A percentile compares a stretch with the other conserved stretches of the same genome.
These are phyloP conservation scores for Phalaenopsis aphrodite DNA, from an alignment of 106 monocot species.

Conservation along the genomic window DNA sequence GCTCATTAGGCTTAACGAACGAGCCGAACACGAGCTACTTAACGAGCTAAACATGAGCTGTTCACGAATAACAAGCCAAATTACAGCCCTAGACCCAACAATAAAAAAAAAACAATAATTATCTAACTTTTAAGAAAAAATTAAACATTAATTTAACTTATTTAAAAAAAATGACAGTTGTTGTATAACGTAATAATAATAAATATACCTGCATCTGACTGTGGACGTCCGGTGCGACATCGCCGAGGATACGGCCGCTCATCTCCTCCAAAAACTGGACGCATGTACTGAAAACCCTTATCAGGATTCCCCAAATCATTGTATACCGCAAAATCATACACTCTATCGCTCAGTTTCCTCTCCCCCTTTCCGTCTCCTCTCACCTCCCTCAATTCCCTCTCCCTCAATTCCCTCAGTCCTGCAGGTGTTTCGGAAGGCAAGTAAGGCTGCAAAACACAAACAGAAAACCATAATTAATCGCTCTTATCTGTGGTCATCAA, in stretches of 20 bases:
- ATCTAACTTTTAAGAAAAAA: neutral
- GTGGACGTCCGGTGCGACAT: slow-evolving; percentile 49
- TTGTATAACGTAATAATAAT: neutral
- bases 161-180: neutral
- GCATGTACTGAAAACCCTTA: slow-evolving; percentile 26
- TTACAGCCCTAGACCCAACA: no score
- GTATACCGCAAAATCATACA: slow-evolving; percentile 61
- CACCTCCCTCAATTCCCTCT: slow-evolving; percentile 57
- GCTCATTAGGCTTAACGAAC: no score
- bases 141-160: neutral
- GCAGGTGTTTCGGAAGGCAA: slow-evolving; percentile 78
- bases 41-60: no score
- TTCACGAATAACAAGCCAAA: no score
- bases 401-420: slow-evolving; percentile 50
- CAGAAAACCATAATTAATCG: neutral
- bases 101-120: no score
- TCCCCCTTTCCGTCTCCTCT: slow-evolving; percentile 68
- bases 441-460: slow-evolving; percentile 47
- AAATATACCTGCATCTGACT: slow-evolving; percentile 31
- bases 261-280: slow-evolving; percentile 55
- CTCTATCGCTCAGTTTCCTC: slow-evolving; percentile 40
- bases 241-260: slow-evolving; percentile 57
- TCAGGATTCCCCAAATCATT: slow-evolving; percentile 79
- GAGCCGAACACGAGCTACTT: no score
- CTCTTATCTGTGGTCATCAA: neutral